Base-by-base conservation (phyloP, 441 rosid genomes). In the Erodium trifolium region DNA sequence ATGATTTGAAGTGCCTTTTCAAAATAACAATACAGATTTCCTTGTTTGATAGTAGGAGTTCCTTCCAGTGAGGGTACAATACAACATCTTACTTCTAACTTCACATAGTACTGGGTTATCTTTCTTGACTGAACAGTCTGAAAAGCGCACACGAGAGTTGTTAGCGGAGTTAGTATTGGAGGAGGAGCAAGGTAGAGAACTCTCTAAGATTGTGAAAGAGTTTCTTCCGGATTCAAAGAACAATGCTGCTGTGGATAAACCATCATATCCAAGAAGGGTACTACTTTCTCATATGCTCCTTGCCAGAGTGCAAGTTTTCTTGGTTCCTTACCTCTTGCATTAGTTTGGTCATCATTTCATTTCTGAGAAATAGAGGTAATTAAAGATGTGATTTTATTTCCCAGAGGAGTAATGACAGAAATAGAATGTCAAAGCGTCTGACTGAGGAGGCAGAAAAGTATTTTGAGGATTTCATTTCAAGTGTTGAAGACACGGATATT, bases 361-460 rank as follows among this genome's bases (percentile, higher is more conserved):
- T 23, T 23, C 2, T 23, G 27, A 23, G 27, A 23, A 23, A 23
- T 23, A 0, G 27, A 23, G 27, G 3, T 35, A 39, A 39, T 39
- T 39, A 39, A 29, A n/a, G 4, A 8, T 45, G 18, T 9, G 3
- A 23, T 3, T 23, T 47, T 37, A 5, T 75, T 57, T 51, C 23
- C 65, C 85, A 91, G 96, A 86, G 83, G 82, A 90, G 91, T 73
- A 86, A 79, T 70, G 97, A 90, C 75, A 86, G 86, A 78, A 83
- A 73, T 60, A 86, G 90, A 78, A 83, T 82, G 91, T 87, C 97
- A 63, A 80, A 68, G 81, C 68, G 86, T 59, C 84, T 94, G 79
- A 85, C 90, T n/a, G 93, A 90, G 53, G 97, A 91, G 74, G 97
- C 97, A 13, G 97, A 90, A 77, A 88, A 85, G 75, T 91, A 82